Conservation (phyloP, 106 monocot genomes). For the Apostasia ramifera region DNA sequence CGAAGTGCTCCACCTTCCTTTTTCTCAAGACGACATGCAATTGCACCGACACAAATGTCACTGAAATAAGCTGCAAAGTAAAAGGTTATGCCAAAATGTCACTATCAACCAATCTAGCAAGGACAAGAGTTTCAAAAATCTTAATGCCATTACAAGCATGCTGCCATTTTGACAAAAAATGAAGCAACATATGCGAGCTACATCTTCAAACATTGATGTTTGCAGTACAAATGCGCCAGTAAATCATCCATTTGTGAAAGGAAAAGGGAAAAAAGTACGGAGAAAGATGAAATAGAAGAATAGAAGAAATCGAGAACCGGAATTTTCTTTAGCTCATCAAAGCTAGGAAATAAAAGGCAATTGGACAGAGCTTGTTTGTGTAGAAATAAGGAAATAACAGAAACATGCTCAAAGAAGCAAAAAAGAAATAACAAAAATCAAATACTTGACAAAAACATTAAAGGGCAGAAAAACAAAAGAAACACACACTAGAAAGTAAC, state of each 20-base stretch:
- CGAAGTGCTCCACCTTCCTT: conserved; percentile 65
- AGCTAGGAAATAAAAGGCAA: too few relatives aligned
- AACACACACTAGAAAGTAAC: too few relatives aligned
- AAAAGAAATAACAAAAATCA: too few relatives aligned
- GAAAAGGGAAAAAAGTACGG: too few relatives aligned
- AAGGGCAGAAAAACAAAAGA: too few relatives aligned
- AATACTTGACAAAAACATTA: too few relatives aligned
- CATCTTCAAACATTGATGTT: background rate
- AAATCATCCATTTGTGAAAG: background rate
- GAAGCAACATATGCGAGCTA: background rate
- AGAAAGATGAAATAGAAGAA: too few relatives aligned
- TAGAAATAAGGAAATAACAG: too few relatives aligned
- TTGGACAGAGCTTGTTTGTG: too few relatives aligned
- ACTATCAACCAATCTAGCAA: background rate
- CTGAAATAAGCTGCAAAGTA: conserved; percentile 68
- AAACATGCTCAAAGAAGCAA: too few relatives aligned
- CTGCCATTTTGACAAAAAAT: background rate
- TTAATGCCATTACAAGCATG: background rate
- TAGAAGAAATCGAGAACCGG: too few relatives aligned
- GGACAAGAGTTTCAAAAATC: background rate
- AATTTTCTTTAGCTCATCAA: too few relatives aligned
- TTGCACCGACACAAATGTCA: conserved; percentile 90
- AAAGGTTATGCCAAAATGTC: background rate
- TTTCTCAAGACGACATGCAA: conserved; percentile 91
- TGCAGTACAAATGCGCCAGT: background rate